phyloP scores from a whole-genome alignment of 2,329 filamentous ascomycete genomes.

The Fusarium lyarnte region DNA sequence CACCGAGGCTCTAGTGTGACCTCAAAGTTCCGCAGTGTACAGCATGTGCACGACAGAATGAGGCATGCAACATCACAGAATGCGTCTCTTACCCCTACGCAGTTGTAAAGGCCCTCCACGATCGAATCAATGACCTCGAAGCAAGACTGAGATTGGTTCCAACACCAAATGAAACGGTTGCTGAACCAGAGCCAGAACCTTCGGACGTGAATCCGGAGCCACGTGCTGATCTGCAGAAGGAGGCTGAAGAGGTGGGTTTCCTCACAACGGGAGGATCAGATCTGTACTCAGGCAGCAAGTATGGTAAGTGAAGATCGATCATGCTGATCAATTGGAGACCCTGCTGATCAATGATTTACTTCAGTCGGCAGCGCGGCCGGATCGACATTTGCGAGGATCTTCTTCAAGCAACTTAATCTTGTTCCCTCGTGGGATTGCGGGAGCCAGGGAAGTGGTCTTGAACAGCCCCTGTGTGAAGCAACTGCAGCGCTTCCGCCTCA shows the following conservation, averaged over 20 bases:
- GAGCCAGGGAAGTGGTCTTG: rapidly evolving
- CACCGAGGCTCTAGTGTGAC: not conserved
- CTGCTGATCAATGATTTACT: not conserved
- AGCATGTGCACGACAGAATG: not conserved
- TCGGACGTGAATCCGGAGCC: not conserved
- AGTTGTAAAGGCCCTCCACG: rapidly evolving
- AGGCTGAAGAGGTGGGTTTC: conserved; percentile 7
- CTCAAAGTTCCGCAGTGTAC: not conserved
- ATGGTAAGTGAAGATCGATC: not conserved
- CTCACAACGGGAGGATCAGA: not conserved
- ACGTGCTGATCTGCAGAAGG: not conserved
- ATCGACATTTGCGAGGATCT: conserved; percentile 5
- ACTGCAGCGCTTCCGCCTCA: not conserved
- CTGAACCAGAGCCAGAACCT: not conserved
- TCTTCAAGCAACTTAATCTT: conserved; percentile 4
- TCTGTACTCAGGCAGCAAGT: not conserved
- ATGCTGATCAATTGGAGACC: rapidly evolving
- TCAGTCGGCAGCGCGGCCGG: conserved; percentile 10
- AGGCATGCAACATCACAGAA: not conserved
- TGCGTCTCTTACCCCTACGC: not conserved
- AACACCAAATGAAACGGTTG: not conserved
- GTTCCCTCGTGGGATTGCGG: not conserved
- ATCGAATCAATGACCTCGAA: not conserved
- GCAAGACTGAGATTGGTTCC: not conserved
- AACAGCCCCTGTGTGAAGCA: not conserved